Base-by-base conservation (phyloP, 2,329 filamentous ascomycete genomes). In the Raffaelea deltoideospora region DNA sequence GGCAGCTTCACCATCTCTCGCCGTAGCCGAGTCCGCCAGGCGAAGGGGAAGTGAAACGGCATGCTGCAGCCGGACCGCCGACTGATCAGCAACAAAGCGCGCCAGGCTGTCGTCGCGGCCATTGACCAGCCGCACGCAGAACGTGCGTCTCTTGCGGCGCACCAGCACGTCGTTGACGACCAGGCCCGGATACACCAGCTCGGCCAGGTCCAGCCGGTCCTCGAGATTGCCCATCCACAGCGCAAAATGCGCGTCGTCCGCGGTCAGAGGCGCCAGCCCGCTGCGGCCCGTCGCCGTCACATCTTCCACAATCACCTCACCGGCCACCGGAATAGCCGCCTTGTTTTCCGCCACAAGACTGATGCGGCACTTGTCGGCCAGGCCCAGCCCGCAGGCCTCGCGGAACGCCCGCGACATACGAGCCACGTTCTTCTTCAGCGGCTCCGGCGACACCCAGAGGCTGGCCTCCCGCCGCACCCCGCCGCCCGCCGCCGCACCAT, bases 321-420 rank as follows among this genome's bases (percentile, higher is more conserved):
- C 61, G 6, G 76, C 72, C 18, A 69, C 66, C 1, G 65, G 60
- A 10, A 79, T 55, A 3, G 58, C 47, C 3, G 56, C 58, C 4
- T 9, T 24, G 11, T 26, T 33, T 8, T 64, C 64, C 10, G 68
- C 64, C 3, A 66, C 18, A 11, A 33, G 61, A 8, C 67, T 64
- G 33, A 92, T 62, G 24, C 56, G 57, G 24, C 69, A 59, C 35
- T 74, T 69, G 34, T 86, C 80, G 14, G 75, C 76, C 4, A 90
- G 62, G 42, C 79, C 78, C 47, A 93, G 69, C 1, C 72, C 73
- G 45, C 80, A 80, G 7, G 73, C 69, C 26, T 81, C 77, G 43
- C 82, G 78, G 37, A 92, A 72, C 6, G 73, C 65, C 43, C 82
- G 77, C 18, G 82, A 77, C 61, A 83, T 72, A 63, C 87, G 41